These are phyloP conservation scores for Gypsophila paniculata DNA, from an alignment of 179 eudicot genomes.

Conservation along the genomic window DNA sequence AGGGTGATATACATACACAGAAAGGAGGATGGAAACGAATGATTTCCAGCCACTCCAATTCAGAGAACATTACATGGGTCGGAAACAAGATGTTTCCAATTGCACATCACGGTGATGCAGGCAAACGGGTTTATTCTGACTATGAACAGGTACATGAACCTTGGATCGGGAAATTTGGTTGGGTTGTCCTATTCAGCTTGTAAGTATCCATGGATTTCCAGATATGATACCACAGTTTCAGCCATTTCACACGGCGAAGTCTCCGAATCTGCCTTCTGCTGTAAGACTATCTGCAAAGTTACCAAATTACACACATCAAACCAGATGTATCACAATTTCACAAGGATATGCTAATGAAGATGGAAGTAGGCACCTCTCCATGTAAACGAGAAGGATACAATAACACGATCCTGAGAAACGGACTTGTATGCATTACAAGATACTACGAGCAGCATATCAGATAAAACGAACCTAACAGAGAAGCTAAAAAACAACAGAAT, in stretches of 20 bases:
- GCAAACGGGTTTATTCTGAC: constrained; percentile 22
- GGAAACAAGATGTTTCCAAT: constrained; percentile 36
- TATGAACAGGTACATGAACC: constrained; percentile 15
- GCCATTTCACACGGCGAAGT: constrained; percentile 59
- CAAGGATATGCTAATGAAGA: neutral
- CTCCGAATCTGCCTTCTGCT: constrained; percentile 44
- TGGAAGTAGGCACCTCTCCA: neutral
- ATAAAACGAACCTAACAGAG: neutral
- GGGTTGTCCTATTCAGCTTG: constrained; percentile 26
- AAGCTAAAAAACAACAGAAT: neutral
- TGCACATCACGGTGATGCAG: constrained; percentile 4
- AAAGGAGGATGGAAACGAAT: neutral
- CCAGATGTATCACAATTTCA: neutral
- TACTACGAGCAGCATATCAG: neutral
- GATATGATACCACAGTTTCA: constrained; percentile 53
- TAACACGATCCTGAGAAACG: neutral
- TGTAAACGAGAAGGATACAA: neutral
- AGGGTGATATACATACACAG: neutral
- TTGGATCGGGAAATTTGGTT: neutral
- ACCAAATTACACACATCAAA: neutral
- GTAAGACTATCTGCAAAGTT: constrained; percentile 53
- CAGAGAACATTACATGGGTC: constrained; percentile 10
- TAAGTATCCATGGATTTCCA: constrained; percentile 55
- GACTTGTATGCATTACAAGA: neutral
- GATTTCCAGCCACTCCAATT: neutral